Evolutionary conservation across 306 rosid species (phyloP).

Genomic region (Acacia crassicarpa): DNA sequence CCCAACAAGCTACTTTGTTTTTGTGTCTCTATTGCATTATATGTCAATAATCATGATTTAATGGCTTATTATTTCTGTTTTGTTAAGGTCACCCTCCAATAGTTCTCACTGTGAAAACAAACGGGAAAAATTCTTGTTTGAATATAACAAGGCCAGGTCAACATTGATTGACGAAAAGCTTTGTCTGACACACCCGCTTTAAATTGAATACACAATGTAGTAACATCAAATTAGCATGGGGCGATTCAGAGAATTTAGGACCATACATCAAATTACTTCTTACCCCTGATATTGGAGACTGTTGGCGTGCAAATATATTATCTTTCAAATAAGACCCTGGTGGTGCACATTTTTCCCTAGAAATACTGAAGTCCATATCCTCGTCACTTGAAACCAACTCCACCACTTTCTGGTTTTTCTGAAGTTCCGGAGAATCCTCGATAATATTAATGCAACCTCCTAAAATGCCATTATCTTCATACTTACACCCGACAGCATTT

Average conservation of each 20-base stretch:
- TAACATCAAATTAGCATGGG: background rate
- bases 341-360: conserved; percentile 31
- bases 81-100: background rate
- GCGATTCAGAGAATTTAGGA: background rate
- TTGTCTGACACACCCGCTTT: background rate
- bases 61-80: background rate
- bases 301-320: conserved; percentile 25
- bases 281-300: conserved; percentile 52
- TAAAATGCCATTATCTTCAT: conserved; percentile 20
- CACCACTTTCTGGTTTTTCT: conserved; percentile 44
- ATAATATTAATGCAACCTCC: conserved; percentile 33
- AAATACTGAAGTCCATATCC: conserved; percentile 36
- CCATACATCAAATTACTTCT: conserved; percentile 6
- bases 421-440: conserved; percentile 48
- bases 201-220: background rate
- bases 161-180: background rate
- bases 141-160: background rate
- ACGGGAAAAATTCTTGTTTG: background rate
- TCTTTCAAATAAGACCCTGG: conserved; percentile 23
- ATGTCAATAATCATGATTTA: background rate
- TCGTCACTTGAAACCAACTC: conserved; percentile 75
- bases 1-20: background rate
- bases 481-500: conserved; percentile 20
- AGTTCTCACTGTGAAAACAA: conserved; percentile 1
- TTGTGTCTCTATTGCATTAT: background rate